Evolutionary conservation across 2,329 filamentous ascomycete species (phyloP).

Genomic region (Chrysosporium queenslandicum): DNA sequence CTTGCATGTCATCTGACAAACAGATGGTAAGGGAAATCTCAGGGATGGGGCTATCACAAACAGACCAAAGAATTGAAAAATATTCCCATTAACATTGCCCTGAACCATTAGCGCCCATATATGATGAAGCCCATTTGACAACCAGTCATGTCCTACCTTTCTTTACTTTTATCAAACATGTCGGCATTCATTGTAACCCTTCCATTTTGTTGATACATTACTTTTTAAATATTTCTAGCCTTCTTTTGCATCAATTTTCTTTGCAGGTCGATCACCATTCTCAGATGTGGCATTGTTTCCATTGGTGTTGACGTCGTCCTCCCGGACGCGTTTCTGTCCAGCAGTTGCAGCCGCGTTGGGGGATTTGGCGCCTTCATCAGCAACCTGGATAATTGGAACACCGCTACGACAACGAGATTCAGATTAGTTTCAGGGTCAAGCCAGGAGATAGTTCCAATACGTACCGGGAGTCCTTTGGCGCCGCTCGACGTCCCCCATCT

Average conservation of each 20-base stretch:
- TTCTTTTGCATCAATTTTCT: constrained; percentile 42
- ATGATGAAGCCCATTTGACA: background rate
- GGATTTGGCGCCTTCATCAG: constrained; percentile 7
- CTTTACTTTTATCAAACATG: background rate
- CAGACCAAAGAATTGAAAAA: background rate
- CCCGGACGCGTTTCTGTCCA: constrained; percentile 40
- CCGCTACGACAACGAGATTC: constrained; percentile 28
- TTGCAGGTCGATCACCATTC: constrained; percentile 30
- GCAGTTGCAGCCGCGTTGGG: constrained; percentile 12
- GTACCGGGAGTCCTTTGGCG: constrained; percentile 37
- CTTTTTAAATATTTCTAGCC: constrained; percentile 18
- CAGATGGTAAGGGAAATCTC: background rate
- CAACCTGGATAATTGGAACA: constrained; percentile 35
- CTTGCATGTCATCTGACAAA: background rate
- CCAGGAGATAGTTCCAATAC: constrained; percentile 11
- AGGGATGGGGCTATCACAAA: background rate
- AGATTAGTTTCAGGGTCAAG: constrained; percentile 6
- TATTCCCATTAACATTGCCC: background rate
- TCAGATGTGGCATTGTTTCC: constrained; percentile 20
- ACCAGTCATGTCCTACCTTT: background rate
- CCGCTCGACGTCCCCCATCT: constrained; percentile 25
- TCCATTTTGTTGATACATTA: background rate
- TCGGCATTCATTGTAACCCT: background rate
- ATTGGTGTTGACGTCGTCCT: constrained; percentile 26
- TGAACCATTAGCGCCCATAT: constrained; percentile 5